Conservation (phyloP, 176 grass and related monocot genomes). For the Zea mays region Zm-B73-REFERENCE-NAM-5.0 NC_050098.1:48921501-48922000, state of each 20-base stretch:
- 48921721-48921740: neutral
- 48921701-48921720: neutral
- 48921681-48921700: conserved; percentile 3
- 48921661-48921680: neutral
- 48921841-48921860: neutral
- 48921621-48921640: too few relatives aligned
- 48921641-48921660: neutral
- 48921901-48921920: neutral
- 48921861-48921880: neutral
- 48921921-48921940: neutral
- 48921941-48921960: conserved; percentile 3
- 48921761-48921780: neutral
- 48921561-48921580: conserved; percentile 30
- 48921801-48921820: conserved; percentile 8
- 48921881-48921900: neutral
- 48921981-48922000: neutral
- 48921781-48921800: neutral
- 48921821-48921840: neutral
- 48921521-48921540: neutral
- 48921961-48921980: neutral
- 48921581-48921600: conserved; percentile 21
- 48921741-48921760: conserved; percentile 2
- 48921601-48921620: neutral
- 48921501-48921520: conserved; percentile 26
- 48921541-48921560: conserved; percentile 14